Conservation (phyloP, 331 rosid genomes). For the Malus hybrid region DNA sequence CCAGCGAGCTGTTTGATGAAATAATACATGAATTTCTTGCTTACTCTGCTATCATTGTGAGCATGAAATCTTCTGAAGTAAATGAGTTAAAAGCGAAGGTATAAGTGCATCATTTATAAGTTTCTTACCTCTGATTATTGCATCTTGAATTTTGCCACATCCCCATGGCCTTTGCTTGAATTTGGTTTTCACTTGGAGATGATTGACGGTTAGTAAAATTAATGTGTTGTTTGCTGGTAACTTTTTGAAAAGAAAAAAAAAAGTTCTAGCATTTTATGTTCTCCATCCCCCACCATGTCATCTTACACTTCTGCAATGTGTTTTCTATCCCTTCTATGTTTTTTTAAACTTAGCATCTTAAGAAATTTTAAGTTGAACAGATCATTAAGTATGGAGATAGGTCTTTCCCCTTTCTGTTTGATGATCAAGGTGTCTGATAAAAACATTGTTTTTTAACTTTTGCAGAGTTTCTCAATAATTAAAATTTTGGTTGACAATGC, state of each 20-base stretch:
- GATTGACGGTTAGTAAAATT: not conserved
- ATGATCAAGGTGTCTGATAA: not conserved
- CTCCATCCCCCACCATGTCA: not conserved
- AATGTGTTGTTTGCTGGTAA: not conserved
- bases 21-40: slow-evolving; percentile 59
- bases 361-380: not conserved
- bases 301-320: not conserved
- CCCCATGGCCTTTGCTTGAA: not conserved
- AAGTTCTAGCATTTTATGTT: not conserved
- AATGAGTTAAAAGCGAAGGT: slow-evolving; percentile 68
- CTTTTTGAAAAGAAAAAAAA: too few species aligned
- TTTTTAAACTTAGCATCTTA: not conserved
- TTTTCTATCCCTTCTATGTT: too few species aligned
- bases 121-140: slow-evolving; percentile 18
- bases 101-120: slow-evolving; percentile 10
- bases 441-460: slow-evolving; percentile 10
- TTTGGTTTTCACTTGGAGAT: slow-evolving; percentile 5
- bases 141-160: not conserved
- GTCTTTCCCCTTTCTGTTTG: not conserved
- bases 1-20: slow-evolving; percentile 55
- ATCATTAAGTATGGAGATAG: not conserved
- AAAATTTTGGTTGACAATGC: slow-evolving; percentile 55
- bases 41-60: slow-evolving; percentile 43
- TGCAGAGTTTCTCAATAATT: slow-evolving; percentile 74
- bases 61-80: slow-evolving; percentile 56